Conservation (phyloP, 768 basidiomycete genomes). For the Auricularia auricula-judae region DNA sequence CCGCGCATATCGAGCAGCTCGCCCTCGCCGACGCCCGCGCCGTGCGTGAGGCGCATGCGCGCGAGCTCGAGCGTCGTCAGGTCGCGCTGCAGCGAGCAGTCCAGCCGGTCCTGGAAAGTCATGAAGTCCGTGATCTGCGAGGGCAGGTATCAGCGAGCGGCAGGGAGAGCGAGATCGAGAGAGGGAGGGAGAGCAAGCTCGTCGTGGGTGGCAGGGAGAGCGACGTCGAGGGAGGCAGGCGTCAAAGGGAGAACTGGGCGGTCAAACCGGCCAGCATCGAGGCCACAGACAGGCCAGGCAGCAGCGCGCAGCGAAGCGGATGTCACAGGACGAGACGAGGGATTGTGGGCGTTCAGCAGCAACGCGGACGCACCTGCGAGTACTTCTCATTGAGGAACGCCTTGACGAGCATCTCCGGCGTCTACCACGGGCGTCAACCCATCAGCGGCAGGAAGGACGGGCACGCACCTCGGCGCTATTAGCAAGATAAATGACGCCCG, state of each 20-base stretch:
- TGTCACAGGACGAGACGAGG: too few relatives aligned
- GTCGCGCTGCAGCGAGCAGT: conserved; percentile 78
- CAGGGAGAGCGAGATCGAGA: too few relatives aligned
- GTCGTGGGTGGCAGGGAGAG: too few relatives aligned
- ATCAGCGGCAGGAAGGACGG: neutral
- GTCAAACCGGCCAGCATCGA: too few relatives aligned
- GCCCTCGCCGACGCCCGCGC: conserved; percentile 59
- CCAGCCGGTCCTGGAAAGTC: conserved; percentile 65
- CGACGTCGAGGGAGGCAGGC: too few relatives aligned
- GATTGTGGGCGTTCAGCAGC: neutral
- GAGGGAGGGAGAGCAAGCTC: too few relatives aligned
- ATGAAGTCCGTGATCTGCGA: conserved; percentile 75
- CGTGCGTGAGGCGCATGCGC: conserved; percentile 72
- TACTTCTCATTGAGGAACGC: conserved; percentile 77
- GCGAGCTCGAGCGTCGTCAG: conserved; percentile 75
- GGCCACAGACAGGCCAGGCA: too few relatives aligned
- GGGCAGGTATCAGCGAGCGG: too few relatives aligned
- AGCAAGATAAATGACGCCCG: conserved; percentile 69
- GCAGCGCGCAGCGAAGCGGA: too few relatives aligned
- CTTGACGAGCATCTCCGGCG: conserved; percentile 67
- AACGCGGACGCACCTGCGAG: conserved; percentile 44
- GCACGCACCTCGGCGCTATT: conserved; percentile 63
- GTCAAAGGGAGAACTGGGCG: too few relatives aligned
- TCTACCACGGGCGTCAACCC: conserved; percentile 28
- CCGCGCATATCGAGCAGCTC: conserved; percentile 79